phyloP scores from a whole-genome alignment of 179 eudicot species.

The Spergularia azorica region DNA sequence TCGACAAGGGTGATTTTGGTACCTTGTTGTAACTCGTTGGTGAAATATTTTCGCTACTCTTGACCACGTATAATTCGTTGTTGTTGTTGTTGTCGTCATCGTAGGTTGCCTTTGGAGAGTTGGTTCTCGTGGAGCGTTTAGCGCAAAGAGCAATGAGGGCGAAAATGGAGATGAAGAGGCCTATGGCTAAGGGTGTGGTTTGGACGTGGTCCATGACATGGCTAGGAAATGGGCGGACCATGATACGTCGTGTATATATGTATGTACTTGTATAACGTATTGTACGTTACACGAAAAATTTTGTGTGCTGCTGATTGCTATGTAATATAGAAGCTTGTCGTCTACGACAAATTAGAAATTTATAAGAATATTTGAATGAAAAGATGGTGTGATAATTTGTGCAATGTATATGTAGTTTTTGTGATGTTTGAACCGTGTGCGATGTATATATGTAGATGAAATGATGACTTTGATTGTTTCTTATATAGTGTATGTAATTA shows the following conservation, averaged over 20 bases:
- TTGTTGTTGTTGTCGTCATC: constrained; percentile 12
- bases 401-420: neutral
- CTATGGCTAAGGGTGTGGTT: neutral
- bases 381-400: neutral
- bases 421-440: neutral
- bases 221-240: constrained; percentile 13
- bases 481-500: neutral
- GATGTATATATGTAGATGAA: neutral
- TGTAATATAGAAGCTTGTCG: neutral
- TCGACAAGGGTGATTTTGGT: constrained; percentile 27
- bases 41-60: neutral
- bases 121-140: constrained; percentile 4
- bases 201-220: constrained; percentile 13
- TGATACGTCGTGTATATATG: neutral
- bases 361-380: too few species aligned
- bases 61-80: neutral
- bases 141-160: constrained; percentile 25
- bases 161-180: constrained; percentile 1
- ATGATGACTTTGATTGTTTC: constrained; percentile 9
- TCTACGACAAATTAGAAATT: too few species aligned
- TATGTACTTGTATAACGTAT: too few species aligned
- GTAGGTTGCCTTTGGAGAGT: constrained; percentile 10
- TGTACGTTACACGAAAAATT: too few species aligned
- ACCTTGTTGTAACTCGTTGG: constrained; percentile 9
- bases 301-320: neutral